These are phyloP conservation scores for Metarhizium anisopliae DNA, from an alignment of 2,329 filamentous ascomycete genomes.

Conservation along the genomic window DNA sequence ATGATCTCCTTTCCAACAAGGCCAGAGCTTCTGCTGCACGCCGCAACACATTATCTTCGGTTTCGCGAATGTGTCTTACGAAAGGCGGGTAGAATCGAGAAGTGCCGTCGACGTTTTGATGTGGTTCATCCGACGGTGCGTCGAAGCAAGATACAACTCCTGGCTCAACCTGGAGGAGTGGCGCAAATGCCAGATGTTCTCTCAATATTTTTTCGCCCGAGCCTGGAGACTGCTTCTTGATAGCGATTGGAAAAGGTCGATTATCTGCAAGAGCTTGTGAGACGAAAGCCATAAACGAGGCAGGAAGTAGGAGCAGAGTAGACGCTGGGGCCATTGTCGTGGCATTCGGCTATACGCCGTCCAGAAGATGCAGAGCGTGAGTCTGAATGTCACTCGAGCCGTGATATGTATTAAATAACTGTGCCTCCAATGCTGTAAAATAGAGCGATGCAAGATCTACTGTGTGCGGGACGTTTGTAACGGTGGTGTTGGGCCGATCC, in stretches of 20 bases:
- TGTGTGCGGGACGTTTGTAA: neutral
- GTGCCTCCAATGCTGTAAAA: neutral
- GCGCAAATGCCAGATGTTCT: slow-evolving; percentile 50
- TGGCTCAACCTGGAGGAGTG: slow-evolving; percentile 10
- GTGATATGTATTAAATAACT: neutral
- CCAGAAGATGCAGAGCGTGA: neutral
- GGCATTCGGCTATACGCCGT: neutral
- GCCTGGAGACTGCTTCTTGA: slow-evolving; percentile 65
- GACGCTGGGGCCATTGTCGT: slow-evolving; percentile 1
- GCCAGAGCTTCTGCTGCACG: slow-evolving; percentile 38
- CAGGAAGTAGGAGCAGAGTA: slow-evolving; percentile 2
- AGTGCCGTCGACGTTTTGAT: slow-evolving; percentile 12
- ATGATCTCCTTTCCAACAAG: slow-evolving; percentile 46
- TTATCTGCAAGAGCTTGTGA: slow-evolving; percentile 25
- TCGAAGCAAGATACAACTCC: slow-evolving; percentile 13
- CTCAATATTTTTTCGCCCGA: slow-evolving; percentile 66
- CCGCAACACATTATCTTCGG: slow-evolving; percentile 23
- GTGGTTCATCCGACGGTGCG: slow-evolving; percentile 16
- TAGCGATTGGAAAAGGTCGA: slow-evolving; percentile 42
- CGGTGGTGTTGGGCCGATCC: too few relatives aligned
- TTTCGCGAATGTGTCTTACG: slow-evolving; percentile 33
- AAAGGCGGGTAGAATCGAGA: slow-evolving; percentile 38
- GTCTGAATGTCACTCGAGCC: neutral
- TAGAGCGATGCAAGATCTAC: neutral
- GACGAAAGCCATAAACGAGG: slow-evolving; percentile 14